A percentile compares a stretch with the other conserved stretches of the same genome.
Conservation (phyloP, 2,329 filamentous ascomycete species). For the Fusarium humuli region DNA sequence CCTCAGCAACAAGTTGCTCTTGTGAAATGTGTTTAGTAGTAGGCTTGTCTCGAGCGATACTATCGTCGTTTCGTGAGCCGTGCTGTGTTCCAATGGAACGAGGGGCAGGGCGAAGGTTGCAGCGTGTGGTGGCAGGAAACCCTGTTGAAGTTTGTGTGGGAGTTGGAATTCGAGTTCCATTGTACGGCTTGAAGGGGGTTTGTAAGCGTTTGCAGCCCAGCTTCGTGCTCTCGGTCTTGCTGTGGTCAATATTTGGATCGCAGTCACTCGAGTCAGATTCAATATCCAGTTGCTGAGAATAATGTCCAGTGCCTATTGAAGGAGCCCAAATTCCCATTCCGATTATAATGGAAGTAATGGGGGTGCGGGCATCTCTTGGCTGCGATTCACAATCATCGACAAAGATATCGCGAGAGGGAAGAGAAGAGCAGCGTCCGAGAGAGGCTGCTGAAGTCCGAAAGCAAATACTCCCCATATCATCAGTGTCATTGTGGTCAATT, state of each 20-base stretch:
- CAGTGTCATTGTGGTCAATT: background rate
- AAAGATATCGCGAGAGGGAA: background rate
- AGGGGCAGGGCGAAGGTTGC: no score
- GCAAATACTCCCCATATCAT: background rate
- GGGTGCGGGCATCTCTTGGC: background rate
- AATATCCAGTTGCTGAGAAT: no score
- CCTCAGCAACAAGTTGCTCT: slow-evolving; percentile 82
- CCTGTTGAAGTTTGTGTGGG: no score
- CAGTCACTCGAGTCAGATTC: no score
- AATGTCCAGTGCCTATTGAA: no score
- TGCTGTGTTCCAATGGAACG: background rate
- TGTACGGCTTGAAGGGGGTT: background rate
- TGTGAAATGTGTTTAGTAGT: slow-evolving; percentile 68
- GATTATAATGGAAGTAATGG: background rate
- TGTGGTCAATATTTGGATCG: background rate
- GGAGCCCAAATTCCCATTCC: no score
- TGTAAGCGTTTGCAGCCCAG: background rate
- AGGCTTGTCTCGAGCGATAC: background rate
- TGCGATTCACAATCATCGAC: background rate
- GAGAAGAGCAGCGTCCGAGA: background rate
- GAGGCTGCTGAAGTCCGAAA: background rate
- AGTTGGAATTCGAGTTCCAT: no score
- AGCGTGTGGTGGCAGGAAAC: no score
- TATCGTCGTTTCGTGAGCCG: background rate
- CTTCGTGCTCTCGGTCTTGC: background rate